A percentile compares a stretch with the other conserved stretches of the same genome.
Evolutionary conservation across 2,329 filamentous ascomycete genomes (phyloP).

Genomic region (Lizonia empirigonia): DNA sequence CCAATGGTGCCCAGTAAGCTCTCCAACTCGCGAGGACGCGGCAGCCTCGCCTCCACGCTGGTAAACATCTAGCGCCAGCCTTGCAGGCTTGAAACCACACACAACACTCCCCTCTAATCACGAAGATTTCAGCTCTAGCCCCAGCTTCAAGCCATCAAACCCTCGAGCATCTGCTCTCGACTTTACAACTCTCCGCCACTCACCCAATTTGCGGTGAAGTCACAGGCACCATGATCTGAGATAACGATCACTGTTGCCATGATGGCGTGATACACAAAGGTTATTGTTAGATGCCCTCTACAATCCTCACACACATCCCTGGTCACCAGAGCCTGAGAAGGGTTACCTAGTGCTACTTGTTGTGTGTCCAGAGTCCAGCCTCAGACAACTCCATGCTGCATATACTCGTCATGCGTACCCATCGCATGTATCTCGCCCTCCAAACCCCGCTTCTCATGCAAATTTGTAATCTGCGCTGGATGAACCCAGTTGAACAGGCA

Average conservation of each 20-base stretch:
- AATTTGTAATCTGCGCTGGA: constrained; percentile 33
- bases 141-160: neutral
- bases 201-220: too few species aligned
- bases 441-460: constrained; percentile 3
- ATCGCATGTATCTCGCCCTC: neutral
- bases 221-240: too few species aligned
- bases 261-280: too few species aligned
- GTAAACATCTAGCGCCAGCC: neutral
- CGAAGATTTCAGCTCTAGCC: constrained; percentile 19
- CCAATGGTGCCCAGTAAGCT: neutral
- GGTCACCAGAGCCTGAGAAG: too few species aligned
- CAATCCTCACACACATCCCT: too few species aligned
- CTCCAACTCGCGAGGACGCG: neutral
- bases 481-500: constrained; percentile 45
- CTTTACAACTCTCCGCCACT: too few species aligned
- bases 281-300: too few species aligned
- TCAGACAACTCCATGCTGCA: neutral
- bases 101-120: constrained; percentile 22
- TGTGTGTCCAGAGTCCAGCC: too few species aligned
- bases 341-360: too few species aligned
- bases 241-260: too few species aligned
- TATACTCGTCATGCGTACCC: neutral
- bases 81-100: constrained; percentile 16
- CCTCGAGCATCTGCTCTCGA: too few species aligned
- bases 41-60: neutral